Percentiles rank a stretch among this genome's conserved stretches.
phyloP scores from a whole-genome alignment of 164 flowering plant genomes.

The Chloranthus sessilifolius region DNA sequence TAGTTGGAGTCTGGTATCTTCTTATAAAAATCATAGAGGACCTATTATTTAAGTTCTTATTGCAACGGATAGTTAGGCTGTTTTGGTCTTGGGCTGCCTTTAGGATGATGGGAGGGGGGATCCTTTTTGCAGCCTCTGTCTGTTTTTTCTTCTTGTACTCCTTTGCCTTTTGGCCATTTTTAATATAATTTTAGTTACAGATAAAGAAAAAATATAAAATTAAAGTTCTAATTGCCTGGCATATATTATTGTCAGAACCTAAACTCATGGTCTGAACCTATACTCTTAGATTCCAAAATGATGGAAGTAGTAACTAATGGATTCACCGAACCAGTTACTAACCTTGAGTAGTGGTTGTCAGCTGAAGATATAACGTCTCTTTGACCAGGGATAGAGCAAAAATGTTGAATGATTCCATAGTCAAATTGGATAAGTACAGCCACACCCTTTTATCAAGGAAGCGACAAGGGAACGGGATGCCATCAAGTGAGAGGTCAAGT shows the following conservation, averaged over 20 bases:
- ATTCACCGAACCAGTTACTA: background rate
- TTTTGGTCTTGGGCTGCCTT: too few species aligned
- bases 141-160: too few species aligned
- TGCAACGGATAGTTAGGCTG: too few species aligned
- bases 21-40: too few species aligned
- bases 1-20: too few species aligned
- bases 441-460: slow-evolving; percentile 48
- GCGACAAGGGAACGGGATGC: slow-evolving; percentile 37
- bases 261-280: background rate
- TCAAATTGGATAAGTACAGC: slow-evolving; percentile 44
- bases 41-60: too few species aligned
- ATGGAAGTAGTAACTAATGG: slow-evolving; percentile 3
- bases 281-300: background rate
- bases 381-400: slow-evolving; percentile 56
- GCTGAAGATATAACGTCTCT: slow-evolving; percentile 19
- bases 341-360: slow-evolving; percentile 4
- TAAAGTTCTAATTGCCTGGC: too few species aligned
- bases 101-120: too few species aligned
- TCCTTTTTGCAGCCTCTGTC: too few species aligned
- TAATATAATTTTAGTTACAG: too few species aligned
- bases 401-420: slow-evolving; percentile 49
- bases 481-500: slow-evolving; percentile 45
- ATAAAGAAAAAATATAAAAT: too few species aligned
- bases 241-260: background rate
- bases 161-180: too few species aligned